Evolutionary conservation across 345 rosid species (phyloP), one percentile per base, ranked within the genome.

Genomic region (Crucihimalaya himalaica): DNA sequence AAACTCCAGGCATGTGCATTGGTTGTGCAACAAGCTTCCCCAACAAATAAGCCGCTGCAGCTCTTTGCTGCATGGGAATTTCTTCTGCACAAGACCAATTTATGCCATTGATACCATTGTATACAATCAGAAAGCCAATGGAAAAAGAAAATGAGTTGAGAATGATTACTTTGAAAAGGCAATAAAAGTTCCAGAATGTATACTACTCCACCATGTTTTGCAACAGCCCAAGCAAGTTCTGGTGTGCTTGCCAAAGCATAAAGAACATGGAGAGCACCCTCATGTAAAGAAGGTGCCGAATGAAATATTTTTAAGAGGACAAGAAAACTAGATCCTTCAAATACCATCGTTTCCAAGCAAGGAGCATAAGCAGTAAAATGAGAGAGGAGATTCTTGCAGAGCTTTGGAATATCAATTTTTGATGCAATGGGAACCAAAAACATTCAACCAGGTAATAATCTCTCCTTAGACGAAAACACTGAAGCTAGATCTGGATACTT

Each of bases 151-250:
- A 53, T 52, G 67, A 67, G 59, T 31, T 70, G 50, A 73, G 70
- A 45, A 80, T 70, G 23, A 51, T 79, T 86, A 95, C 99, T 86
- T 82, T 90, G 96, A 73, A 83, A 73, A 78, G 99, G 99, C 63
- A 95, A 84, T 61, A 95, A 88, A 83, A 95, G 99, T 82, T 92
- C 92, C 71, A 95, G 89, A 74, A 95, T 92, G 85, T 92, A 95
- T 66, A 95, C 89, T 52, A 92, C 97, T 68, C 99, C 99, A 18
- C 99, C 99, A 83, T 92, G 96, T 87, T 90, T 95, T 74, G 99
- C 99, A 83, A 94, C 96, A 57, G 99, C 91, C 99, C 99, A 95
- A 65, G 98, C 98, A 81, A 95, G 98, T 83, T 95, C 99, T 47
- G 89, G 88, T 13, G 97, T 95, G 88, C 97, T 86, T 70, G 99